A percentile compares a stretch with the other conserved stretches of the same genome.
Evolutionary conservation across 331 rosid genomes (phyloP).

Genomic region (Arachis monticola): DNA sequence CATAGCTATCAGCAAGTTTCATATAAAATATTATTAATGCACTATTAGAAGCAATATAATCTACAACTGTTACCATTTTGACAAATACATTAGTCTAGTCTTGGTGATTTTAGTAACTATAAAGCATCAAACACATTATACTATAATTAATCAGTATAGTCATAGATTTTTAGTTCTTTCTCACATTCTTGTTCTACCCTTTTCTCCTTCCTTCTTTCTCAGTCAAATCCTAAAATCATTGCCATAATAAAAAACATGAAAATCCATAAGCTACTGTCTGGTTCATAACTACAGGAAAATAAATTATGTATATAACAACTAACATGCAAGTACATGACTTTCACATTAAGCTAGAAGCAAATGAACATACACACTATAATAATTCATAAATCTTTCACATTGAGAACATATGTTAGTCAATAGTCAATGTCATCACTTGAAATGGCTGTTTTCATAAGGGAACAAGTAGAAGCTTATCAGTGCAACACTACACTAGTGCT

Average conservation of each 20-base stretch:
- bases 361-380: neutral
- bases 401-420: neutral
- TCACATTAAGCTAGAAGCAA: neutral
- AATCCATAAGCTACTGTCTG: neutral
- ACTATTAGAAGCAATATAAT: neutral
- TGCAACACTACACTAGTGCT: neutral
- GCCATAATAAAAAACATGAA: neutral
- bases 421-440: neutral
- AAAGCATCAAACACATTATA: neutral
- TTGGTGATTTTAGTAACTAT: neutral
- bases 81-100: neutral
- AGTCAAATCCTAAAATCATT: neutral
- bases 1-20: neutral
- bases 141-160: neutral
- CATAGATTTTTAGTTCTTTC: neutral
- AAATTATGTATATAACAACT: neutral
- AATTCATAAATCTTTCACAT: constrained; percentile 6
- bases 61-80: neutral
- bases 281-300: neutral
- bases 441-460: neutral
- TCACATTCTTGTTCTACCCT: neutral
- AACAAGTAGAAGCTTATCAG: neutral
- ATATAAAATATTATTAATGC: neutral
- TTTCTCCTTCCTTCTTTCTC: constrained; percentile 8
- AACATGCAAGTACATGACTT: neutral